Conservation (phyloP, 2,329 filamentous ascomycete species). For the Saccharata proteae region DNA sequence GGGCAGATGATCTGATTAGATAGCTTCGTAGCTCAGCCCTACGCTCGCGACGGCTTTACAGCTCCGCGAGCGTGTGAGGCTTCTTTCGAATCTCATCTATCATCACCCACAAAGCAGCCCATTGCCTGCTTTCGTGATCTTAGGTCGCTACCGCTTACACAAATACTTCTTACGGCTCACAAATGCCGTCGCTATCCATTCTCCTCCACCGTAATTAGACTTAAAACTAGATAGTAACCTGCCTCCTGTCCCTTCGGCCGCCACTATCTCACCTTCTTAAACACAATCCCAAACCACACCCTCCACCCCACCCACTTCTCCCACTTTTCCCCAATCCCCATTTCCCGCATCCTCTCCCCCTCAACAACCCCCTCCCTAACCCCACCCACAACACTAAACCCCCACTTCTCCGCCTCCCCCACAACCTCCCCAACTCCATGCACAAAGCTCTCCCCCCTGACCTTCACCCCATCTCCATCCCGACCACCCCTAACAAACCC, state of each 20-base stretch:
- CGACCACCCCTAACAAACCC: constrained; percentile 45
- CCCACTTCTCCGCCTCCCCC: constrained; percentile 29
- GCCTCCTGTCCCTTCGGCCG: neutral
- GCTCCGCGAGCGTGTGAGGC: no score
- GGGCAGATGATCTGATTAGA: no score
- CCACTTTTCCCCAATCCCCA: constrained; percentile 21
- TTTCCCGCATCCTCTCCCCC: constrained; percentile 15
- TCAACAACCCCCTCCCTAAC: neutral
- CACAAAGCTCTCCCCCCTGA: constrained; percentile 47
- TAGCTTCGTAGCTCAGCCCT: no score
- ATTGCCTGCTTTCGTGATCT: no score
- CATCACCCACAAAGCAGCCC: no score
- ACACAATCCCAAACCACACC: constrained; percentile 27
- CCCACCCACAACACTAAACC: constrained; percentile 18
- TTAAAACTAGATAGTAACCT: no score
- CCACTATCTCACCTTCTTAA: constrained; percentile 12
- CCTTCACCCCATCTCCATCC: constrained; percentile 29
- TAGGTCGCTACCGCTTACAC: no score
- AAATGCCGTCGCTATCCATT: no score
- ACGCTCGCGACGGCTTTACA: no score
- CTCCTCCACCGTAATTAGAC: no score
- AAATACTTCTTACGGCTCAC: no score
- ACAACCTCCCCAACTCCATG: constrained; percentile 42
- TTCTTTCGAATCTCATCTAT: no score
- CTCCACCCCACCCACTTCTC: constrained; percentile 28